Base-by-base conservation (phyloP, 2,329 filamentous ascomycete species). In the Aspergillus vadensis region DNA sequence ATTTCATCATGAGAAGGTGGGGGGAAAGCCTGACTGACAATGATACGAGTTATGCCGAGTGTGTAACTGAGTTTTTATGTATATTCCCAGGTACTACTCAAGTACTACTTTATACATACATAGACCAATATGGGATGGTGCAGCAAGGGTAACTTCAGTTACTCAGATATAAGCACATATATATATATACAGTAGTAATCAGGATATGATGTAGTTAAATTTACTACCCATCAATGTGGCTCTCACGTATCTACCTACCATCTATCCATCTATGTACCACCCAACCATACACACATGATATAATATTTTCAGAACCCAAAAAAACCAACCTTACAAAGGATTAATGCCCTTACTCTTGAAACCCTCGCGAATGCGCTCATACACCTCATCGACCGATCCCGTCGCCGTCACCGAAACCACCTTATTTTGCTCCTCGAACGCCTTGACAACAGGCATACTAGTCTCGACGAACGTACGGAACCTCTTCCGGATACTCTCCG, bases 391-490 rank as follows among this genome's bases (percentile, higher is more conserved):
- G 2, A 91, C 88, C 7, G 79, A 70, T 47, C 86, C 84, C 25
- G 87, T 89, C 30, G 93, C 91, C 69, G 88, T 83, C 48, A 98
- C 84, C 80, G 88, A 91, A 75, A 96, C 86, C 15, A 98, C 92
- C 74, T 88, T 88, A 69, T 86, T 87, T 79, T 93, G 82, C 70
- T 83, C 82, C 72, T 89, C 88, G 76, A 90, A 98, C 75, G 91
- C 86, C 69, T 96, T 85, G 57, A 99, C 92, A 50, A 98, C 95
- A 25, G 95, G 95, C 94, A 98, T 97, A 80, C 92, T 97, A 2
- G 92, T 97, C 79, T 98, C 92, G 70, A 96, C 82, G 74, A 98
- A 99, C 4, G 90, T 93, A 74, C 87, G 88, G 84, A 99, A 99
- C 59, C 95, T 86, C 88, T 99, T 99, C 81, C 91, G 89, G 77